Base-by-base conservation (phyloP, 257 asterid species). In the Catharanthus roseus region DNA sequence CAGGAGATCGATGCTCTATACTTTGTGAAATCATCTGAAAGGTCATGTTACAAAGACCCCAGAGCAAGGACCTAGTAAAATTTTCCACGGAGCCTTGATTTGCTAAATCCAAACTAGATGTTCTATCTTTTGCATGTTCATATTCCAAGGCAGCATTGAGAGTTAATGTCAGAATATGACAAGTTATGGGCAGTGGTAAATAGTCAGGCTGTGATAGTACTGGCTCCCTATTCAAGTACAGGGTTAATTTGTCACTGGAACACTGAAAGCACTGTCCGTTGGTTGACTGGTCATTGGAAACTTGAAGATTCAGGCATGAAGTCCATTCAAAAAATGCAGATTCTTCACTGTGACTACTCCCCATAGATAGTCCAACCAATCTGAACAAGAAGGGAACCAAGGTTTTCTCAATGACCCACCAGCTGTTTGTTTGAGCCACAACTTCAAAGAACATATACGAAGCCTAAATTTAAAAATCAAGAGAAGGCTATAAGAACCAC, bases 1-100 rank as follows among this genome's bases (percentile, higher is more conserved):
- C 89, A 70, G 80, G 83, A 82, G 95, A 83, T 65, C 98, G 85
- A 81, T 88, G 95, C 77, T 90, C 96, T 75, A 72, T 68, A 74
- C 90, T 86, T 75, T 80, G 85, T 70, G 79, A 81, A 76, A 91
- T 85, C 96, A 91, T 87, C 73, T 78, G 81, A 78, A 86, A 74
- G 28, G 88, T 69, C 82, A 90, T 70, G 80, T 82, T 77, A 76
- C 84, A 86, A 69, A 92, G 88, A 84, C 90, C 96, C 95, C 96
- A 90, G 41, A 88, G 86, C 78, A 92, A 57, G 82, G 86, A 88
- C 73, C 89, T 89, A 65, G 90, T 86, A 81, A 90, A 81, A 71
- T 45, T 34, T 47, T 72, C 75, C 58, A 79, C 78, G 65, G 8
- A 65, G 77, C 72, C 70, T 65, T 75, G 80, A 64, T 71, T 81